Evolutionary conservation across 371 early-diverging fungal genomes (phyloP).

Genomic region (Dinochytrium kinnereticum): DNA sequence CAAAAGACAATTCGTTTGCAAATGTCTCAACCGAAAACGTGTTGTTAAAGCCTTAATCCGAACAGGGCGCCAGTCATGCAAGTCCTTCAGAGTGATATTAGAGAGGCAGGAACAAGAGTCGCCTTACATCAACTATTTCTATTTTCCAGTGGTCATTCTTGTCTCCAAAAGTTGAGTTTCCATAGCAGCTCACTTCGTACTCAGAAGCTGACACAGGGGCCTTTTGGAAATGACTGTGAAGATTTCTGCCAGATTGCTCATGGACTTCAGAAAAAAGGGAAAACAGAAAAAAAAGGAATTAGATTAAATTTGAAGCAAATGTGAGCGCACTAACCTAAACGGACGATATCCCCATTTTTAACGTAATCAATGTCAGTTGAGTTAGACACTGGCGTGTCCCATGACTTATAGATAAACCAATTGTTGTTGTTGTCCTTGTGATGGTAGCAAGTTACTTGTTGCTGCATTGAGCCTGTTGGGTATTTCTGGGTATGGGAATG

Average conservation of each 20-base stretch:
- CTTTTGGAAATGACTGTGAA: conserved; percentile 81
- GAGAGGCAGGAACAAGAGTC: not conserved
- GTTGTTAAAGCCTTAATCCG: conserved; percentile 81
- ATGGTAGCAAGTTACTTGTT: conserved; percentile 97
- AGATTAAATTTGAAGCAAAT: not conserved
- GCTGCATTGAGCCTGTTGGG: conserved; percentile 92
- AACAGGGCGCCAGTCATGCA: conserved; percentile 44
- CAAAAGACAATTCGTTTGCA: conserved; percentile 78
- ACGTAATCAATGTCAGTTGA: conserved; percentile 59
- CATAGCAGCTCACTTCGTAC: conserved; percentile 88
- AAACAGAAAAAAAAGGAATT: too few species aligned
- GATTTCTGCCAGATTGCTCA: conserved; percentile 68
- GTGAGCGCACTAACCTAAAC: conserved; percentile 60
- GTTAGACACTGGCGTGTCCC: conserved; percentile 31
- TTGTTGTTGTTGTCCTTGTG: conserved; percentile 98
- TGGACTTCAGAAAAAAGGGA: conserved; percentile 60
- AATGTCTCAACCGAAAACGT: conserved; percentile 86
- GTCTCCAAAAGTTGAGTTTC: conserved; percentile 73
- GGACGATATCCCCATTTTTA: conserved; percentile 78
- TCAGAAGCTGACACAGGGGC: conserved; percentile 87
- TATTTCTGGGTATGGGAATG: conserved; percentile 97
- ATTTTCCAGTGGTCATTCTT: conserved; percentile 89
- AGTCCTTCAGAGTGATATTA: conserved; percentile 25
- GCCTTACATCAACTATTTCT: conserved; percentile 76
- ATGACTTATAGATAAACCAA: conserved; percentile 71